Evolutionary conservation across 192 early-diverging fungal species (phyloP), one percentile per base, ranked within the genome.

Genomic region (Spizellomyces punctatus): DNA sequence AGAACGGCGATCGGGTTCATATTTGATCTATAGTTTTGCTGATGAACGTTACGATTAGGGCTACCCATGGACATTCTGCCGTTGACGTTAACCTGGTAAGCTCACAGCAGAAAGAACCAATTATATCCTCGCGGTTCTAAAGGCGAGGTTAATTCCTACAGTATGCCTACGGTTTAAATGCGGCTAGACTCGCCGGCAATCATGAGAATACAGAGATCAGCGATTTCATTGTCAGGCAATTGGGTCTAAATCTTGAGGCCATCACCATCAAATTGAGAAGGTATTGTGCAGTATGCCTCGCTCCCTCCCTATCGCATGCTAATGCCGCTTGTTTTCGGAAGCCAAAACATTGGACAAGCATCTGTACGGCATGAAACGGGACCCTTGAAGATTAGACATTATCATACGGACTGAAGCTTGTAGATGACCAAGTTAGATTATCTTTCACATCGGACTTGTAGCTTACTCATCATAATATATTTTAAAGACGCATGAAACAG

Each of bases 11-110:
- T 36, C 27, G 0, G 27, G 27, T 2, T 36, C 3, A 36, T 36
- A 36, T 36, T 36, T 36, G 27, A 36, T 36, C 27, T 36, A 3
- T 36, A 36, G 27, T 36, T 3, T 36, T 36, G 27, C 27, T 36
- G 27, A 36, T 36, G 27, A 36, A 2, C 27, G n/a, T 36, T 36
- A 36, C 27, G 27, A 36, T 36, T 36, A 36, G 27, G 27, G 80
- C 94, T 9, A 97, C 97, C 0, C 92, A 92, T 77, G 95, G 95
- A 6, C 97, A 99, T 72, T 92, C 91, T 57, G 95, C 89, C 3
- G 94, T 96, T 14, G 97, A 99, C 77, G 97, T 99, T 10, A 98
- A 95, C 72, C 76, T 96, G 44, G 75, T 77, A 48, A 72, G 64
- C 10, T 43, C 17, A 14, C 10, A 12, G 63, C 14, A 2, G 27